These are phyloP conservation scores for Exophiala viscosa DNA, from an alignment of 2,329 filamentous ascomycete species.

Conservation along the genomic window DNA sequence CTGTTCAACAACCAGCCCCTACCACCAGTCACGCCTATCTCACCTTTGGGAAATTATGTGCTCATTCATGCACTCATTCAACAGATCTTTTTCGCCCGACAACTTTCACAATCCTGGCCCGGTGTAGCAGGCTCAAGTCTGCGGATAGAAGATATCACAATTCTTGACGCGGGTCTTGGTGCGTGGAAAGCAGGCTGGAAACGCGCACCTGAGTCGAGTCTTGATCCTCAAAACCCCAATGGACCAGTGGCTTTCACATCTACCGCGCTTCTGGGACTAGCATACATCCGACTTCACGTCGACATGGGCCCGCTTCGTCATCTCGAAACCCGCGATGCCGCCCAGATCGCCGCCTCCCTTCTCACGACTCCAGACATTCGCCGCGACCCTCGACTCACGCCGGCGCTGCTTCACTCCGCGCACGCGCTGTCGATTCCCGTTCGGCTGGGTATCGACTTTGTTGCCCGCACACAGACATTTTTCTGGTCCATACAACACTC, in stretches of 20 bases:
- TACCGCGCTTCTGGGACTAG: conserved; percentile 45
- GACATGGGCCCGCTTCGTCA: conserved; percentile 46
- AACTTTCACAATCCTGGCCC: conserved; percentile 45
- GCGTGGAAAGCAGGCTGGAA: conserved; percentile 55
- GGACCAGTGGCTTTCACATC: conserved; percentile 54
- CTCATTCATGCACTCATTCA: conserved; percentile 54
- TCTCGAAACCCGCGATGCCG: conserved; percentile 46
- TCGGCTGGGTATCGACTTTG: conserved; percentile 51
- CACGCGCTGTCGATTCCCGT: conserved; percentile 55
- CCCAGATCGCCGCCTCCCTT: conserved; percentile 45
- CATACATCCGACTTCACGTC: conserved; percentile 47
- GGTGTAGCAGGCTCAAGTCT: conserved; percentile 41
- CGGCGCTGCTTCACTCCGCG: conserved; percentile 51
- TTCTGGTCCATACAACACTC: conserved; percentile 57
- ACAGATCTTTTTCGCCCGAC: conserved; percentile 51
- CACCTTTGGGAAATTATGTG: conserved; percentile 53
- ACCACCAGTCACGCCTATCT: conserved; percentile 36
- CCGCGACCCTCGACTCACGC: conserved; percentile 46
- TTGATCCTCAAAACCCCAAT: conserved; percentile 52
- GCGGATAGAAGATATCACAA: conserved; percentile 42
- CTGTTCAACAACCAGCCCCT: conserved; percentile 41
- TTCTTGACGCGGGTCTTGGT: conserved; percentile 46
- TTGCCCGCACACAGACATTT: conserved; percentile 51
- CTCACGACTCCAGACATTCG: conserved; percentile 41
- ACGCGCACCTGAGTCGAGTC: conserved; percentile 50